Conservation (phyloP, 179 eudicot genomes). For the Corrigiola litoralis region DNA sequence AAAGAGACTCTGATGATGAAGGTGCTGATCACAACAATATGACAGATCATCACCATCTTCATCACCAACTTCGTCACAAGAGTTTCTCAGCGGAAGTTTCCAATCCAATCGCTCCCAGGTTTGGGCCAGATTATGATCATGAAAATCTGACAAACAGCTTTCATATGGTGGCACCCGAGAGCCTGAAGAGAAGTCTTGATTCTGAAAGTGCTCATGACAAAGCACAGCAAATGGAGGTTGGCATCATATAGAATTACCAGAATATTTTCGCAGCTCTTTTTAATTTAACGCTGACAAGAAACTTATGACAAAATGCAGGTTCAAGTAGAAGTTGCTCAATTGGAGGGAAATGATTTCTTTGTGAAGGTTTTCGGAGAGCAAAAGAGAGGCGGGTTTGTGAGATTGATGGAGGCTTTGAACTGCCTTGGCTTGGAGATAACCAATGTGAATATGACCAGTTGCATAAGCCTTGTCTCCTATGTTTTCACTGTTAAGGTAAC, state of each 20-base stretch:
- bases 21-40: slow-evolving; percentile 19
- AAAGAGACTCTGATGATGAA: slow-evolving; percentile 55
- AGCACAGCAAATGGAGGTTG: slow-evolving; percentile 86
- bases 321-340: slow-evolving; percentile 75
- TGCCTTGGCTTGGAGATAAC: slow-evolving; percentile 78
- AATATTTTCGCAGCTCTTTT: neutral
- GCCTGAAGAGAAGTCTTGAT: slow-evolving; percentile 28
- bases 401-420: slow-evolving; percentile 69
- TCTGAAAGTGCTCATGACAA: slow-evolving; percentile 36
- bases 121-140: slow-evolving; percentile 31
- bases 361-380: slow-evolving; percentile 86
- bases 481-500: slow-evolving; percentile 82
- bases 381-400: slow-evolving; percentile 77
- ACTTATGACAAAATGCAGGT: slow-evolving; percentile 40
- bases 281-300: neutral
- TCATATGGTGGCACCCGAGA: slow-evolving; percentile 30
- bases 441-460: slow-evolving; percentile 74
- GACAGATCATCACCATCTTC: slow-evolving; percentile 15
- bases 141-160: slow-evolving; percentile 29
- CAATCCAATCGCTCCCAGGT: slow-evolving; percentile 12
- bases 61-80: slow-evolving; percentile 16
- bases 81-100: slow-evolving; percentile 23
- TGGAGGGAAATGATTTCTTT: slow-evolving; percentile 79
- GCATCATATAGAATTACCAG: neutral
- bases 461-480: slow-evolving; percentile 63